Evolutionary conservation across 2,329 filamentous ascomycete species (phyloP), one percentile per base, ranked within the genome.

Genomic region (Aspergillus sp.): DNA sequence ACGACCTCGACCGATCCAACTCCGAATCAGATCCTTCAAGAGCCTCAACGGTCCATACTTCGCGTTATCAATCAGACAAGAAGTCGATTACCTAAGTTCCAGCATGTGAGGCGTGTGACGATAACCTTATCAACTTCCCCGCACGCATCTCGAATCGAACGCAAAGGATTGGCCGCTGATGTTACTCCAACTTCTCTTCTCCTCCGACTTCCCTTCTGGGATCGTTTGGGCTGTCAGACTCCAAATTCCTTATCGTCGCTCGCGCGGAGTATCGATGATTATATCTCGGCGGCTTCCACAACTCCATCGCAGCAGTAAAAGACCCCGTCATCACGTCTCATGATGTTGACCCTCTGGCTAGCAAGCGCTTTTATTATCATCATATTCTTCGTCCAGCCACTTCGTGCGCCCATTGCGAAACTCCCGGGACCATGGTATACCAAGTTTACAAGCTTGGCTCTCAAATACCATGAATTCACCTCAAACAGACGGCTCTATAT

Each of bases 391-490:
- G 17, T 51, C 8, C 45, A 45, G n/a, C 41, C 48, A 4, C 15
- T 62, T 5, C 47, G 50, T 13, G 47, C 28, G 9, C 60, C 62
- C 1, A 43, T 60, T 15, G n/a, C 65, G 17, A 65, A 68, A 17
- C 17, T 75, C 7, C 72, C 73, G 8, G 73, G 73, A 0, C 72
- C 72, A 1, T 72, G 69, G 69, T 71, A 71, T 49, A 72, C 72
- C 19, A 64, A 55, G 2, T 64, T 71, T 47, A 76, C 73, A 3
- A 67, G 71, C 31, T 19, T 72, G 11, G 67, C 68, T 52, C 60
- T 75, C 46, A 74, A 74, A 38, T 74, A 71, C 41, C 68, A 75
- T 41, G 73, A 75, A 25, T 74, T 75, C 41, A 68, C 64, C 0
- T 67, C 67, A 0, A 70, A 68, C 19, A 65, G 71, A 25, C 68